Evolutionary conservation across 176 grass and related monocot species (phyloP), one percentile per base, ranked within the genome.

Genomic region (Phoenix roebelenii): DNA sequence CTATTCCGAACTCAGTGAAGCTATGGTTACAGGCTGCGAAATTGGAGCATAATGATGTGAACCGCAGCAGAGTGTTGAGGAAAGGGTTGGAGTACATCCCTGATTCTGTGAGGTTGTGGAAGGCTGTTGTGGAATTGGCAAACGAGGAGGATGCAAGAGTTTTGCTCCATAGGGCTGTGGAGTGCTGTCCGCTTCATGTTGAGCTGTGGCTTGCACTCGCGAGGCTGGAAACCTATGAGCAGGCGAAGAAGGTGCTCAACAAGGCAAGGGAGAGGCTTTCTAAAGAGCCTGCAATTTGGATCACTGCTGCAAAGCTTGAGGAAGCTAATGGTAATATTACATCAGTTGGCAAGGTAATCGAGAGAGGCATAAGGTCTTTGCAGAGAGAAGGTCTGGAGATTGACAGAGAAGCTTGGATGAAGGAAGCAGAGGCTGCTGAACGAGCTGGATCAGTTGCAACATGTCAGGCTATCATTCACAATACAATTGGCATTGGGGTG

Each of bases 171-270:
- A 85, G 85, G 65, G 90, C 90, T 50, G 90, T 95, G 1, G 90
- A 95, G 56, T 89, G 82, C 68, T 95, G 90, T 28, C 85, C 85
- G 3, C 77, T 95, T 63, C 85, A 95, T 76, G 82, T 95, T 4
- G 85, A 95, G 65, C 24, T 95, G 51, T 95, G 90, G 90, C 82
- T 95, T 80, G 90, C 90, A 32, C 83, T 95, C 64, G 90, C 90
- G 22, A 89, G 85, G 66, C 57, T 95, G n/a, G 90, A 95, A 54
- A 89, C 90, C 9, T 95, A 95, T 78, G 90, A 95, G 28, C 90
- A 89, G 74, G 77, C 90, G 16, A 95, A 83, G 75, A 89, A 89
- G 70, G 90, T 95, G 1, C 90, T 95, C 26, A 95, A 95, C 59
- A 85, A 83, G 79, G 85, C 90, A 3, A 95, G 90, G 59, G 63